Conservation (phyloP, 192 early-diverging fungal species). For the Coemansia sp. region DNA sequence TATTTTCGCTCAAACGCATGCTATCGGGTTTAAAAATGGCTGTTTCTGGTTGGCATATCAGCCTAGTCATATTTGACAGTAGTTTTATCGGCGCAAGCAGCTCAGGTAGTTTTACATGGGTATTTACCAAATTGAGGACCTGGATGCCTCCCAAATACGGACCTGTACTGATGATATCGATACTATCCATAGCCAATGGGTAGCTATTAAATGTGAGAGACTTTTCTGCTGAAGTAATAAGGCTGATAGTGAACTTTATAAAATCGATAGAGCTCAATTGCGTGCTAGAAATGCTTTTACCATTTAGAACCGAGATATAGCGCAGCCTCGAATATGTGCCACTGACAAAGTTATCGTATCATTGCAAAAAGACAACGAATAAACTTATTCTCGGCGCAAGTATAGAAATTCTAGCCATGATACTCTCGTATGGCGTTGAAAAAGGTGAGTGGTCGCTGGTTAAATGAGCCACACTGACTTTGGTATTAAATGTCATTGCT, state of each 20-base stretch:
- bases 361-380: not conserved
- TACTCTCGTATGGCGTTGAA: not conserved
- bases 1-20: not conserved
- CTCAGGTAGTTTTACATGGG: not conserved
- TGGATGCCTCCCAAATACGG: not conserved
- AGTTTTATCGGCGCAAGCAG: not conserved
- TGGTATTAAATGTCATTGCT: not conserved
- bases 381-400: not conserved
- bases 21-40: not conserved
- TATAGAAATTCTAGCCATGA: not conserved
- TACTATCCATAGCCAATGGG: not conserved
- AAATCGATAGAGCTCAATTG: not conserved
- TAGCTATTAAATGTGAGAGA: not conserved
- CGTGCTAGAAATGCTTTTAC: not conserved
- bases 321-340: conserved; percentile 8
- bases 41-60: not conserved
- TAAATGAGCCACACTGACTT: not conserved
- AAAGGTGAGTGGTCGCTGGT: not conserved
- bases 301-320: not conserved
- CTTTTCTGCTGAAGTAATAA: not conserved
- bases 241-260: not conserved
- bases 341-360: not conserved
- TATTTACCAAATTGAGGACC: not conserved
- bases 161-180: not conserved
- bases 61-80: not conserved